Base-by-base conservation (phyloP, 2,329 filamentous ascomycete species). In the Colletotrichum cereale region DNA sequence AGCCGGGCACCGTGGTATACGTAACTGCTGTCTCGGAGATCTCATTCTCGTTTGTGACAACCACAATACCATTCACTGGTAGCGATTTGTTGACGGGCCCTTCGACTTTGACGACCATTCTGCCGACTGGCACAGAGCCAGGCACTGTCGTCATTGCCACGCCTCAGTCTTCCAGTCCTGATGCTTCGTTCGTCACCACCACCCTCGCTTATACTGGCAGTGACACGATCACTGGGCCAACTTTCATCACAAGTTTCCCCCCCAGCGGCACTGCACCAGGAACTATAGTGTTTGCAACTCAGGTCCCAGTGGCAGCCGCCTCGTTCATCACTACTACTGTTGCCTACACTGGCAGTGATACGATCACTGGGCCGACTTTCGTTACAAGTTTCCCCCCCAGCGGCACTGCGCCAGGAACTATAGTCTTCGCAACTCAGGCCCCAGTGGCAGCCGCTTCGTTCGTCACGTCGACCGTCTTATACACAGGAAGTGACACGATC, bases 271-370 rank as follows among this genome's bases (percentile, higher is more conserved):
- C 66, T 5, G 21, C 2, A 5, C 62, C 73, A 24, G 70, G 73
- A 3, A 69, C 67, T 6, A 53, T 71, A 2, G 36, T 73, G 10
- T 38, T 71, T 6, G 55, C 57, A 2, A 57, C 57, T 18, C 60
- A 21, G n/a, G 18, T 24, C 10, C 42, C 21, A 6, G n/a, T 62
- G 11, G 34, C 36, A 16, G 21, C 31, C 10, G 66, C 64, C 24
- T 66, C 56, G 8, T 74, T 62, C 29, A 34, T 70, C 5, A 74
- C 69, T 2, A 56, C 72, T 2, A 69, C 70, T 16, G 40, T 47
- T 8, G 63, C 57, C 40, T 52, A 52, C 10, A 63, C 61, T 5
- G 61, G 67, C 18, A 7, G 66, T 16, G 18, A 52, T 14, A 21
- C 26, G 5, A 26, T 66, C 16, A 52, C 57, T 0, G 57, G 26